Evolutionary conservation across 1,284 basidiomycete species (phyloP), one percentile per base, ranked within the genome.

Genomic region (Neonothopanus nambi): DNA sequence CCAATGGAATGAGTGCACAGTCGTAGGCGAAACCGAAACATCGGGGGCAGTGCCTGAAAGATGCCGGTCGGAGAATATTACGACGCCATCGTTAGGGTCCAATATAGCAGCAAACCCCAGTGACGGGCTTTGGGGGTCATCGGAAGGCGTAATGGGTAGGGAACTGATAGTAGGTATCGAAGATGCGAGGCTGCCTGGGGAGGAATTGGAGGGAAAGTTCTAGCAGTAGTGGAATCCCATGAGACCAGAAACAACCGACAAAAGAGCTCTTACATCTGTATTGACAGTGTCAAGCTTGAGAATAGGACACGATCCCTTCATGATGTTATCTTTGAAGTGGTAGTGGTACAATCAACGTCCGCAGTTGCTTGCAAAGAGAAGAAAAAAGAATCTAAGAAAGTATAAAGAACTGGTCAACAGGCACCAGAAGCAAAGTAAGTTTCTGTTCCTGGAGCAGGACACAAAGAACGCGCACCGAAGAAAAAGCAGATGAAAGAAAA

Each of bases 151-250:
- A 21, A 52, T 20, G 26, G 47, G 37, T 39, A 46, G 24, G 28
- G 55, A 57, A 30, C 38, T 30, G 26, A 53, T 53, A 20, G 55
- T 53, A 11, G 55, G 46, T 43, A 48, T 54, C 9, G 51, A 53
- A 18, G 51, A 53, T 5, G 48, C 36, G 13, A 51, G 30, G 26
- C 44, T 35, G 36, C 23, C 39, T 8, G 54, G 48, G 11, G 54
- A 55, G 12, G 30, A 33, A 33, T 33, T 17, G 17, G 20, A 28
- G 18, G 12, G 17, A 26, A 18, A 28, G n/a, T 36, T 48, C 35
- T 37, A 26, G 6, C 20, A 33, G n/a, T 21, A 13, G 33, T 37
- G 36, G 26, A 20, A 15, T 37, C 12, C 4, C 18, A 17, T 33
- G 33, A 8, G 26, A 18, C 23, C 15, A 1, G 42, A 11, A 33